These are phyloP conservation scores for Melanomma pulvis-pyrius DNA, from an alignment of 495 filamentous ascomycete species.

Conservation along the genomic window DNA sequence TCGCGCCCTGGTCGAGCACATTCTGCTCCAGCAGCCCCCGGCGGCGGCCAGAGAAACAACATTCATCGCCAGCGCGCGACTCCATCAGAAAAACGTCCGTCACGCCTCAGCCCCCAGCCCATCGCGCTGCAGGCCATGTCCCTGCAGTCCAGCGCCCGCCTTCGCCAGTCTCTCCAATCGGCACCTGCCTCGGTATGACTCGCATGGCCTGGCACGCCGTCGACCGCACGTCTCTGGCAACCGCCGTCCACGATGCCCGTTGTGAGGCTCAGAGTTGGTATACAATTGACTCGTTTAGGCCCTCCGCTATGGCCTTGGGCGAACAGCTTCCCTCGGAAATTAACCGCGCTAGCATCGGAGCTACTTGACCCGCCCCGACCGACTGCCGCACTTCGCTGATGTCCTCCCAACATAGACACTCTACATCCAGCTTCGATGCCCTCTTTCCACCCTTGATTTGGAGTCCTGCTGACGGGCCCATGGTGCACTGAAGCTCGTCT, in stretches of 20 bases:
- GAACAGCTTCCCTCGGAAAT: conserved; percentile 24
- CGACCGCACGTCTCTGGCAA: not conserved
- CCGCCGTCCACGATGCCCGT: not conserved
- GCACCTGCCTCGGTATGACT: not conserved
- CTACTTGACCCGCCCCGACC: not conserved
- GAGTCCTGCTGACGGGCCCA: not conserved
- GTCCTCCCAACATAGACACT: not conserved
- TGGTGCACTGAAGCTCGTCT: not conserved
- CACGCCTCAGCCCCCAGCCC: not conserved
- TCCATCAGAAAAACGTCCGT: not conserved
- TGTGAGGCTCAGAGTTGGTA: not conserved
- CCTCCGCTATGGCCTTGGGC: conserved; percentile 1
- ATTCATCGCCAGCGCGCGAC: not conserved
- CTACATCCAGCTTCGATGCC: not conserved
- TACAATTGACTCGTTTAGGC: conserved; percentile 17
- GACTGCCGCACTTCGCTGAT: too few species aligned
- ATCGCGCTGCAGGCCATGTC: not conserved
- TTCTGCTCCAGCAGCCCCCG: not conserved
- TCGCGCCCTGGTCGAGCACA: too few species aligned
- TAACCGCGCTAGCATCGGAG: conserved; percentile 1
- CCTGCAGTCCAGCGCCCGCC: not conserved
- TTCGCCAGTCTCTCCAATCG: not conserved
- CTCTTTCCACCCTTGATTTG: not conserved
- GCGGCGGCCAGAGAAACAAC: not conserved
- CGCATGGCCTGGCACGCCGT: not conserved